phyloP scores from a whole-genome alignment of 805 yeast genomes.

The Candida vartiovaarae region DNA sequence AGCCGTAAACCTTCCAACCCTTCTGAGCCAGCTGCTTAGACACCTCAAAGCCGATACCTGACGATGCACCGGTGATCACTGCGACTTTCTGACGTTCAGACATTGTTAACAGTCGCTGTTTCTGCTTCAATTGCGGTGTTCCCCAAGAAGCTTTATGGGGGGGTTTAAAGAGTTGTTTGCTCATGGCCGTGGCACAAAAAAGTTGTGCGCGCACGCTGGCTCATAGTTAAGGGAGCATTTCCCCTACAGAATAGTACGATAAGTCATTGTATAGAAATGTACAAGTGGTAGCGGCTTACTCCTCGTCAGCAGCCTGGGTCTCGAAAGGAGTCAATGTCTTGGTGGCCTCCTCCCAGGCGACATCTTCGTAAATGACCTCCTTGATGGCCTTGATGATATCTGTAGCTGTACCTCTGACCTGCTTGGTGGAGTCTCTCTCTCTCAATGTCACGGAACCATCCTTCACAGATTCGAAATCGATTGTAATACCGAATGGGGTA shows the following conservation, averaged over 20 bases:
- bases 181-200: no score
- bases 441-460: slow-evolving; percentile 89
- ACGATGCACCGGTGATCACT: slow-evolving; percentile 48
- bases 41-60: slow-evolving; percentile 47
- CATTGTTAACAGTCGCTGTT: not conserved
- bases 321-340: slow-evolving; percentile 65
- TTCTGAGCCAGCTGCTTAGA: slow-evolving; percentile 42
- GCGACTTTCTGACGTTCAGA: slow-evolving; percentile 25
- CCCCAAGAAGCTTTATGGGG: no score
- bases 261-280: no score
- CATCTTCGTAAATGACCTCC: slow-evolving; percentile 66
- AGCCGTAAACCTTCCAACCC: slow-evolving; percentile 61
- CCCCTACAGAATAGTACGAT: no score
- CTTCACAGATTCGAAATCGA: slow-evolving; percentile 86
- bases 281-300: slow-evolving; percentile 8
- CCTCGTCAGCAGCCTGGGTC: slow-evolving; percentile 44
- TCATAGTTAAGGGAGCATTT: no score
- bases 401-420: slow-evolving; percentile 84
- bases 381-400: slow-evolving; percentile 70
- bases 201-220: no score
- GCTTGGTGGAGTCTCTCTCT: slow-evolving; percentile 95
- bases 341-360: slow-evolving; percentile 84
- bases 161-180: no score
- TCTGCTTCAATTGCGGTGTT: no score
- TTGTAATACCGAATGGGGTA: slow-evolving; percentile 97